Percentiles rank a stretch among this genome's conserved stretches.
Conservation (phyloP, 208 protist species). For the Angomonas deanei region DNA sequence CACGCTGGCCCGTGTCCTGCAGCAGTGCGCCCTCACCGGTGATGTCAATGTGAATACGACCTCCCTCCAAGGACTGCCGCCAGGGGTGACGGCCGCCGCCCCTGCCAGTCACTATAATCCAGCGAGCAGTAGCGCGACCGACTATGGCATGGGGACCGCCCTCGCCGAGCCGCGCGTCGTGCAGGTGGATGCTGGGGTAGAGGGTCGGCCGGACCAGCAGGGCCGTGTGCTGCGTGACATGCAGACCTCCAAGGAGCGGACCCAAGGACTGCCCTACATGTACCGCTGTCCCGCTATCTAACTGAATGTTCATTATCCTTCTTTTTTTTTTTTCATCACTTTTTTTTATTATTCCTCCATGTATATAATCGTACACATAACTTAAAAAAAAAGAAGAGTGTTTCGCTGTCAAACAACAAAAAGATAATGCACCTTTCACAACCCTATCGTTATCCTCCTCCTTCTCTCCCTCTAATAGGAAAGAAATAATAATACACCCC, state of each 20-base stretch:
- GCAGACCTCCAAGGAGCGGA: conserved; percentile 78
- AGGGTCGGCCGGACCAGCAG: background rate
- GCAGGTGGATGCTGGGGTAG: conserved; percentile 40
- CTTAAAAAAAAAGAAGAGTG: no score
- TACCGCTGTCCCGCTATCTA: conserved; percentile 91
- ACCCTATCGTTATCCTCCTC: background rate
- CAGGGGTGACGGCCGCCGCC: background rate
- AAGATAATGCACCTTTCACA: no score
- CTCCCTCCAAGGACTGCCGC: conserved; percentile 10
- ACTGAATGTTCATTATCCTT: background rate
- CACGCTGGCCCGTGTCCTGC: conserved; percentile 75
- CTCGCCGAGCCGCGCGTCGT: conserved; percentile 36
- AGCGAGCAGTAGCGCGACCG: background rate
- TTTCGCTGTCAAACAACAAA: no score
- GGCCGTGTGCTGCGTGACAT: conserved; percentile 63
- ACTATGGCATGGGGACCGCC: conserved; percentile 4
- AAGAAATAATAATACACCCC: background rate
- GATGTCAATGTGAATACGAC: conserved; percentile 36
- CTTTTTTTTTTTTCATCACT: conserved; percentile 12
- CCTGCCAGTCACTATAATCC: background rate
- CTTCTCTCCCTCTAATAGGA: conserved; percentile 9
- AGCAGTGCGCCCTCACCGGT: conserved; percentile 63
- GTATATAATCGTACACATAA: no score
- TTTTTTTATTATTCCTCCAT: conserved; percentile 7
- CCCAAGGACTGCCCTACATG: conserved; percentile 86